These are phyloP conservation scores for Vitis labrusca DNA, from an alignment of 164 flowering plant genomes.

Conservation along the genomic window DNA sequence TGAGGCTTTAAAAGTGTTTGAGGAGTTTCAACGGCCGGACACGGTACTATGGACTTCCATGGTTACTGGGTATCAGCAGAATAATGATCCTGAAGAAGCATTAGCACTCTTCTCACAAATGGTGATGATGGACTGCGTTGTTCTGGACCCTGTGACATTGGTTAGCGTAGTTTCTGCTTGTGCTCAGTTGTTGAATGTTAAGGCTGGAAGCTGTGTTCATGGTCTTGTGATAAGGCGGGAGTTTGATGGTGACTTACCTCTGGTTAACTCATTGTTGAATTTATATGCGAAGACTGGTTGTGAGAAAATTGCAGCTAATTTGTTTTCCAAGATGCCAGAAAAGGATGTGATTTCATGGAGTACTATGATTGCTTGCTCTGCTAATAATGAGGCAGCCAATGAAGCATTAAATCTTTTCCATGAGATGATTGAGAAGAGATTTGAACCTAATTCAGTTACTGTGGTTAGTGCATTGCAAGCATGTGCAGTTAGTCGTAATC, in stretches of 20 bases:
- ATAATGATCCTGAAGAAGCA: slow-evolving; percentile 38
- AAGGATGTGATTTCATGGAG: slow-evolving; percentile 72
- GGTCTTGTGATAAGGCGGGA: slow-evolving; percentile 39
- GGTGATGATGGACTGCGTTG: slow-evolving; percentile 22
- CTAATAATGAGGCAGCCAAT: slow-evolving; percentile 36
- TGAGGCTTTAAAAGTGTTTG: slow-evolving; percentile 45
- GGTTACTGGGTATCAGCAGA: slow-evolving; percentile 57
- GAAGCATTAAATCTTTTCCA: slow-evolving; percentile 48
- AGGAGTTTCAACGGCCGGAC: slow-evolving; percentile 45
- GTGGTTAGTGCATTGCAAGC: slow-evolving; percentile 53
- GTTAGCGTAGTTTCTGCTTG: slow-evolving; percentile 59
- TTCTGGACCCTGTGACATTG: slow-evolving; percentile 45
- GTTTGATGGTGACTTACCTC: slow-evolving; percentile 25
- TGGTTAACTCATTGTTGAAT: slow-evolving; percentile 52
- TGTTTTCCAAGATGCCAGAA: slow-evolving; percentile 38
- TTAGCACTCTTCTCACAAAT: slow-evolving; percentile 42
- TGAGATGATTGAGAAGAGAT: slow-evolving; percentile 40
- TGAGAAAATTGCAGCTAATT: slow-evolving; percentile 30
- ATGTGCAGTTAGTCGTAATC: slow-evolving; percentile 39
- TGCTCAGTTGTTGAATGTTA: slow-evolving; percentile 21
- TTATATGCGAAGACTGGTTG: slow-evolving; percentile 49
- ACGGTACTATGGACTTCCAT: slow-evolving; percentile 63
- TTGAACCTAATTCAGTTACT: slow-evolving; percentile 47
- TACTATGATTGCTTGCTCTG: slow-evolving; percentile 52
- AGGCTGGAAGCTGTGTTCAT: slow-evolving; percentile 49